phyloP scores from a whole-genome alignment of 495 filamentous ascomycete species.

The Neurospora hispaniola region DNA sequence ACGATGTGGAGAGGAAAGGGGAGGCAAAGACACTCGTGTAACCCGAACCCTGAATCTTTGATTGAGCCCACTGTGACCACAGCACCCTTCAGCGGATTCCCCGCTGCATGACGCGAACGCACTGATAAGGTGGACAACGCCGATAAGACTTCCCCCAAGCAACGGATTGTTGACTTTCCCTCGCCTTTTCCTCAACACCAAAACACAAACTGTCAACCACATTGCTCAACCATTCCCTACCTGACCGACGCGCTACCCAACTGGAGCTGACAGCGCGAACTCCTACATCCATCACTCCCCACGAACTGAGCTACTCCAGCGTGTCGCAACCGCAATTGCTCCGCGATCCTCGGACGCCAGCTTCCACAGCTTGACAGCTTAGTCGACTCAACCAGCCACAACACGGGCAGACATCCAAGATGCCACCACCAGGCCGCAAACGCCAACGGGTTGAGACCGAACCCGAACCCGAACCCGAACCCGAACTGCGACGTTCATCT shows the following conservation, averaged over 20 bases:
- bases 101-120: not conserved
- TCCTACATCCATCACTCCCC: not conserved
- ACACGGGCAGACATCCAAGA: not conserved
- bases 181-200: not conserved
- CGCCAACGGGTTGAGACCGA: not conserved
- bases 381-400: not conserved
- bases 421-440: not conserved
- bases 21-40: not conserved
- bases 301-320: not conserved
- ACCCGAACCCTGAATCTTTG: not conserved
- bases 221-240: too few species aligned
- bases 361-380: not conserved
- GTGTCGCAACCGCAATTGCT: not conserved
- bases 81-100: not conserved
- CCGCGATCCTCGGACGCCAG: not conserved
- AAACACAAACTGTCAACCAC: not conserved
- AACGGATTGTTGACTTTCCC: not conserved
- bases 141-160: not conserved
- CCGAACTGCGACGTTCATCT: not conserved
- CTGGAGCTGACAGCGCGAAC: not conserved
- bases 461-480: not conserved
- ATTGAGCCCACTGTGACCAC: not conserved
- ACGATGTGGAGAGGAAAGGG: too few species aligned
- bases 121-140: too few species aligned
- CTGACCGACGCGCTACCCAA: too few species aligned